These are phyloP conservation scores for Carex cristatella DNA, from an alignment of 176 grass and related monocot species.

Conservation along the genomic window DNA sequence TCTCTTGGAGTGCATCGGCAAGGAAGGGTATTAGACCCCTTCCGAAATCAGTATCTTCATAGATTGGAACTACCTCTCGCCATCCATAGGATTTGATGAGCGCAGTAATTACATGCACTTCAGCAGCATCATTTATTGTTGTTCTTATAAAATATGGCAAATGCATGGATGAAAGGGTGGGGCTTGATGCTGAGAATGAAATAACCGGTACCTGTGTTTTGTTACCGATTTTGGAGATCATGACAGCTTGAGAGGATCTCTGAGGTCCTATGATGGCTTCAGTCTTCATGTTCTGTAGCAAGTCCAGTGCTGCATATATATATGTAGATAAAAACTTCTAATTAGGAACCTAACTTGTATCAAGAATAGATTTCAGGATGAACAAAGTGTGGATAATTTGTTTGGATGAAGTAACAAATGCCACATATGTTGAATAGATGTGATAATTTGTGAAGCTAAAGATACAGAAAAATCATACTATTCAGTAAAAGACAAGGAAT, in stretches of 20 bases:
- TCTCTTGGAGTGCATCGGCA: constrained; percentile 26
- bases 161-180: constrained; percentile 18
- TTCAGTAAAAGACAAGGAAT: no score
- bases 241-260: background rate
- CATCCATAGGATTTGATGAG: constrained; percentile 57
- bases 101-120: constrained; percentile 38
- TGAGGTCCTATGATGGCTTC: background rate
- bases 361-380: background rate
- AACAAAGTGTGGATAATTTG: background rate
- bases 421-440: background rate
- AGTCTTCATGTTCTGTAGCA: constrained; percentile 36
- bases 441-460: no score
- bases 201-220: constrained; percentile 39
- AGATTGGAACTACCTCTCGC: constrained; percentile 47
- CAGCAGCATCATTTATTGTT: constrained; percentile 28
- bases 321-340: background rate
- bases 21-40: constrained; percentile 47
- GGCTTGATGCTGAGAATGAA: constrained; percentile 44
- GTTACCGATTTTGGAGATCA: constrained; percentile 40
- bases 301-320: constrained; percentile 11
- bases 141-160: constrained; percentile 43
- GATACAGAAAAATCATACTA: no score
- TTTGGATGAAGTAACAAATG: background rate
- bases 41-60: constrained; percentile 41
- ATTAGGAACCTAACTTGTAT: background rate